Conservation (phyloP, 495 filamentous ascomycete species). For the Aspergillus egyptiacus region DNA sequence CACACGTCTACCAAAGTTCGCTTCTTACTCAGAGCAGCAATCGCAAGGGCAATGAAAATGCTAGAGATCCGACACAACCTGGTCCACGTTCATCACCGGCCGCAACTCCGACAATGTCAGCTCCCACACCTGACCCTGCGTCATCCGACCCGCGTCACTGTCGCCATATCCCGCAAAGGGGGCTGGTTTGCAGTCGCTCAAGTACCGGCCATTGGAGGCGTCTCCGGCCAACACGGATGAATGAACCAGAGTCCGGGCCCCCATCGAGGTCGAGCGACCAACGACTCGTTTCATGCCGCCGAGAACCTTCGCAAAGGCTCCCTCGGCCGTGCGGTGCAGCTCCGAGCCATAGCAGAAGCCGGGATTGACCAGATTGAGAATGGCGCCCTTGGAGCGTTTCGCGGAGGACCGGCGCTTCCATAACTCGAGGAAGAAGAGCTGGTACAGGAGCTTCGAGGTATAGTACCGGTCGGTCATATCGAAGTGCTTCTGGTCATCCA, state of each 20-base stretch:
- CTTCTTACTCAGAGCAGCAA: too few relatives aligned
- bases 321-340: constrained; percentile 1
- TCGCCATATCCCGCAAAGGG: constrained; percentile 5
- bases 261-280: constrained; percentile 1
- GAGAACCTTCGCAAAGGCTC: neutral
- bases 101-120: constrained; percentile 4
- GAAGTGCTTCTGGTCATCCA: neutral
- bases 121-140: neutral
- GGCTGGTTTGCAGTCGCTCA: constrained; percentile 19
- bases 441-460: constrained; percentile 6
- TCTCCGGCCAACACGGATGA: constrained; percentile 8
- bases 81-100: constrained; percentile 7
- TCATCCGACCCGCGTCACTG: neutral
- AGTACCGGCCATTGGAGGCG: constrained; percentile 6
- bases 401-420: neutral
- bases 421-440: constrained; percentile 9
- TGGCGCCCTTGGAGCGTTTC: neutral
- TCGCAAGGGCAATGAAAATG: too few relatives aligned
- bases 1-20: too few relatives aligned
- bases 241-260: constrained; percentile 8
- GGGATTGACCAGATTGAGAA: constrained; percentile 9
- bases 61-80: constrained; percentile 19
- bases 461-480: constrained; percentile 7
- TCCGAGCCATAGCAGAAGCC: constrained; percentile 11
- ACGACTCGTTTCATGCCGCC: neutral